Evolutionary conservation across 2,329 filamentous ascomycete genomes (phyloP).

Genomic region (Monosporascus sp.): DNA sequence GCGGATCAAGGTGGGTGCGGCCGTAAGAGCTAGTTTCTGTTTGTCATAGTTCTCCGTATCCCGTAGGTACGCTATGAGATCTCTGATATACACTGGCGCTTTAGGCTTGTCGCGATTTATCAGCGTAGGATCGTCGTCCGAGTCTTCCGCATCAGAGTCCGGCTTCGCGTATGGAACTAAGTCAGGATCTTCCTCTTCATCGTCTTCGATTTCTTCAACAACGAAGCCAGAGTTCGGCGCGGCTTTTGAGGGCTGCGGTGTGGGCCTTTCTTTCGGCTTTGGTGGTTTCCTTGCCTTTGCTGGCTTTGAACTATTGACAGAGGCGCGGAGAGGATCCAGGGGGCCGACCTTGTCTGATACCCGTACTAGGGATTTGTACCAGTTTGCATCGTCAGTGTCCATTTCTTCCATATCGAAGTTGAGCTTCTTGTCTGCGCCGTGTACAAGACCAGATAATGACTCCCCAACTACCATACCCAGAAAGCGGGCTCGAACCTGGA

Average conservation of each 20-base stretch:
- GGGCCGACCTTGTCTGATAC: constrained; percentile 60
- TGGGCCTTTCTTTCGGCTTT: constrained; percentile 15
- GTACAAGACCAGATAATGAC: constrained; percentile 56
- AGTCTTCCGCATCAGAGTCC: constrained; percentile 83
- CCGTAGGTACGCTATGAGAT: constrained; percentile 72
- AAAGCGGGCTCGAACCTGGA: constrained; percentile 70
- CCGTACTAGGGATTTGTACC: constrained; percentile 65
- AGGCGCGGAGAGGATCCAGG: constrained; percentile 42
- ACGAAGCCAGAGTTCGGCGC: constrained; percentile 40
- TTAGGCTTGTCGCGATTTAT: constrained; percentile 77
- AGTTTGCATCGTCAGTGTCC: constrained; percentile 64
- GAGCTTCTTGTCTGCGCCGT: constrained; percentile 67
- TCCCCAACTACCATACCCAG: constrained; percentile 87
- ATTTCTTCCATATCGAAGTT: constrained; percentile 82
- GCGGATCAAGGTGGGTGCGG: constrained; percentile 75
- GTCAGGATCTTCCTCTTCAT: constrained; percentile 58
- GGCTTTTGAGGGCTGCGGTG: constrained; percentile 18
- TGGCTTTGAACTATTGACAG: constrained; percentile 17
- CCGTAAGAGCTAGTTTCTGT: constrained; percentile 72
- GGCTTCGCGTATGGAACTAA: constrained; percentile 78
- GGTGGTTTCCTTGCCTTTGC: constrained; percentile 15
- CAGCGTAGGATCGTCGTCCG: constrained; percentile 86
- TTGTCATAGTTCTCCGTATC: constrained; percentile 81
- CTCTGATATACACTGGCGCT: constrained; percentile 85
- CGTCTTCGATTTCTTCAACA: constrained; percentile 61